These are phyloP conservation scores for Tricholoma terreum DNA, from an alignment of 768 basidiomycete genomes.

Conservation along the genomic window DNA sequence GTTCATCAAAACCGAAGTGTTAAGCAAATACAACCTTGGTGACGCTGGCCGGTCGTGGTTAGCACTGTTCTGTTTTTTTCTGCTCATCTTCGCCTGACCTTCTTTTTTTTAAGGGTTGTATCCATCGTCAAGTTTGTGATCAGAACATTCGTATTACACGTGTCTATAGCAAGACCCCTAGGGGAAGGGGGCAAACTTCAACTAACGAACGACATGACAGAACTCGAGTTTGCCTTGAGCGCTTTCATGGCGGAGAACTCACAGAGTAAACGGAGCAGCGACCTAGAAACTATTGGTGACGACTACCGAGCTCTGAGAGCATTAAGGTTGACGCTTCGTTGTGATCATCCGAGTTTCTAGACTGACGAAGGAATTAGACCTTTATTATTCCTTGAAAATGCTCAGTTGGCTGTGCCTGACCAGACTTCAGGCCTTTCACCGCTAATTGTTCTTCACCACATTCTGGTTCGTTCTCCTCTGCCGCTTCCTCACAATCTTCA, in stretches of 20 bases:
- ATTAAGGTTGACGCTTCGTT: slow-evolving; percentile 59
- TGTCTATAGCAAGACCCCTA: slow-evolving; percentile 88
- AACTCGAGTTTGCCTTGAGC: slow-evolving; percentile 89
- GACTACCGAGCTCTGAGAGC: slow-evolving; percentile 86
- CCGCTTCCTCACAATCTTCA: slow-evolving; percentile 86
- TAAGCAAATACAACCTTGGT: slow-evolving; percentile 68
- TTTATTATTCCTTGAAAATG: slow-evolving; percentile 84
- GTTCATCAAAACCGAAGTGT: slow-evolving; percentile 76
- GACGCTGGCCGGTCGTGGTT: slow-evolving; percentile 77
- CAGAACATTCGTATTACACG: slow-evolving; percentile 85
- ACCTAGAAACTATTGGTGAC: slow-evolving; percentile 74
- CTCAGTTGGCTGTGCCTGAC: slow-evolving; percentile 57
- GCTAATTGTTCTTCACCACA: slow-evolving; percentile 86
- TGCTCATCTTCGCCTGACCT: neutral
- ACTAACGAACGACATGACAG: slow-evolving; percentile 93
- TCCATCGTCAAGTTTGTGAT: slow-evolving; percentile 78
- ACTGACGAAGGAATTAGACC: slow-evolving; percentile 48
- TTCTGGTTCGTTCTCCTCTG: slow-evolving; percentile 84
- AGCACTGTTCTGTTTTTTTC: slow-evolving; percentile 10
- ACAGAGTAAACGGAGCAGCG: slow-evolving; percentile 58
- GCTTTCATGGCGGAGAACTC: slow-evolving; percentile 65
- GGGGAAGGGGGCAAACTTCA: slow-evolving; percentile 94
- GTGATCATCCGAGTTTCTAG: neutral
- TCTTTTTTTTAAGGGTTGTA: slow-evolving; percentile 42
- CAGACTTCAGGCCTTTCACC: slow-evolving; percentile 79